A percentile compares a stretch with the other conserved stretches of the same genome.
Evolutionary conservation across 345 rosid genomes (phyloP).

Genomic region (Fremontodendron californicum): DNA sequence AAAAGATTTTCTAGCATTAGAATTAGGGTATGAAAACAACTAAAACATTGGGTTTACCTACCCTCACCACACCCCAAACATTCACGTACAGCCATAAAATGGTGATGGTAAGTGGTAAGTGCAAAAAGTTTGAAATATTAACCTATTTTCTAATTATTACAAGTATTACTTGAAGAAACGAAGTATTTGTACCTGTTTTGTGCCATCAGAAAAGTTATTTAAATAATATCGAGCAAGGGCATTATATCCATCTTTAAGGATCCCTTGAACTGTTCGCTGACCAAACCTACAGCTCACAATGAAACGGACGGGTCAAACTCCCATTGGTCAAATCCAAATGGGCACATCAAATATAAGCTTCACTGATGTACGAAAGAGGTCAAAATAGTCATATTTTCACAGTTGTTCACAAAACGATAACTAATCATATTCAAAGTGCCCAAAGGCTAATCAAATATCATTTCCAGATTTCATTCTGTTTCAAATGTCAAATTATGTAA

Average conservation of each 20-base stretch:
- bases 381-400: background rate
- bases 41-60: background rate
- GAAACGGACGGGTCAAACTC: background rate
- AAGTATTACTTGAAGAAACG: background rate
- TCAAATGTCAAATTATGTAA: background rate
- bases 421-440: background rate
- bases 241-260: slow-evolving; percentile 75
- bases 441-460: background rate
- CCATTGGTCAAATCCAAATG: background rate
- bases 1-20: background rate
- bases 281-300: slow-evolving; percentile 55
- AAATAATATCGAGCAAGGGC: slow-evolving; percentile 86
- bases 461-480: background rate
- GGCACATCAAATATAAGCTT: background rate
- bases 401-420: background rate
- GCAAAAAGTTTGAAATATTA: background rate
- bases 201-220: slow-evolving; percentile 92
- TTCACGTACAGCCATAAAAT: background rate
- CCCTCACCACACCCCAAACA: background rate
- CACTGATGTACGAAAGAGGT: background rate
- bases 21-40: background rate
- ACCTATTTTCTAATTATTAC: background rate
- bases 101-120: background rate
- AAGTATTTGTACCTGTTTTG: slow-evolving; percentile 59
- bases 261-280: slow-evolving; percentile 81